A percentile compares a stretch with the other conserved stretches of the same genome.
phyloP scores from a whole-genome alignment of 306 rosid genomes.

The Vigna radiata region DNA sequence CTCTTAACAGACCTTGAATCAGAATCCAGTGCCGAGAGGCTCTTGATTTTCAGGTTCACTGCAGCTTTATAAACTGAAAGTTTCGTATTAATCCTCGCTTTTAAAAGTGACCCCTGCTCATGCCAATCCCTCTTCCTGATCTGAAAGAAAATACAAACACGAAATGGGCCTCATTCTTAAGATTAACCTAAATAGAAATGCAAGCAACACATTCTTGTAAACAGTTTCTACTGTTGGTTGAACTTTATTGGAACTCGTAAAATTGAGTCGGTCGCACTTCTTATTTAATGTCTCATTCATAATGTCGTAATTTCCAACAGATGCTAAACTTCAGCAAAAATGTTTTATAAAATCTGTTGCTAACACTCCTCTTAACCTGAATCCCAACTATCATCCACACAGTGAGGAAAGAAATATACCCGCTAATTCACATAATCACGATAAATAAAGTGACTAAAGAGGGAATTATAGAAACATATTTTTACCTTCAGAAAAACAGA shows the following conservation, averaged over 20 bases:
- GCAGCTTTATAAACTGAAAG: constrained; percentile 82
- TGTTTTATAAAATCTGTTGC: neutral
- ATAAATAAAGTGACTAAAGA: neutral
- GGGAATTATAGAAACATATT: neutral
- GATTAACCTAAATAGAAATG: constrained; percentile 26
- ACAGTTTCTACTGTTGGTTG: neutral
- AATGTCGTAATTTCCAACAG: neutral
- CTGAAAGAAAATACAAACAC: constrained; percentile 57
- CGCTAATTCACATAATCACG: neutral
- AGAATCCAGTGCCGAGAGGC: constrained; percentile 74
- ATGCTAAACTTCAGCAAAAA: neutral
- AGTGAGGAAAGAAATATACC: neutral
- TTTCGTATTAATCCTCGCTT: constrained; percentile 85
- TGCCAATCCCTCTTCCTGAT: constrained; percentile 97
- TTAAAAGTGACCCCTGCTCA: constrained; percentile 85
- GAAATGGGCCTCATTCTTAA: constrained; percentile 39
- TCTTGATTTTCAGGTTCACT: constrained; percentile 66
- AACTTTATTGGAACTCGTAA: neutral
- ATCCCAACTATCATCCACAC: constrained; percentile 25
- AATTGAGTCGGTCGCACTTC: neutral
- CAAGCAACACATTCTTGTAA: neutral
- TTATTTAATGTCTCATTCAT: neutral
- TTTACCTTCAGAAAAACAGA: constrained; percentile 83
- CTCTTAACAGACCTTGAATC: constrained; percentile 83
- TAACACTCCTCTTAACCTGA: neutral